Base-by-base conservation (phyloP, 176 grass and related monocot species). In the Cocos nucifera region DNA sequence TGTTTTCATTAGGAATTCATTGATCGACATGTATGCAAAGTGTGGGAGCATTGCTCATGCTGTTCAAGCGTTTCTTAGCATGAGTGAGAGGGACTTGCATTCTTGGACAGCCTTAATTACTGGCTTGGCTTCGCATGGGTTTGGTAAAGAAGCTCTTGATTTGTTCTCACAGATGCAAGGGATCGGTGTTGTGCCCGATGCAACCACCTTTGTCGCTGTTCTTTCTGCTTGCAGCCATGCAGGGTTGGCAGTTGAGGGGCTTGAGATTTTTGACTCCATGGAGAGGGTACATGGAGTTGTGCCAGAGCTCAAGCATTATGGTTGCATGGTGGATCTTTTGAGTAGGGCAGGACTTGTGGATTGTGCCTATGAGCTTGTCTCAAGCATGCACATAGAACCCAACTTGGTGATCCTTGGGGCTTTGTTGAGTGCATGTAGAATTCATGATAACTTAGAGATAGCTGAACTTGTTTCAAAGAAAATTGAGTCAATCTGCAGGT, bases 201-300 rank as follows among this genome's bases (percentile, higher is more conserved):
- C 82, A 0, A 90, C 82, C 50, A 85, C 82, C 49, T 86, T 90
- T 10, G 28, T 90, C 10, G 72, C 61, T 6, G 75, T 85, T 73
- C 79, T 90, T 4, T 82, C 82, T 67, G 87, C 87, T 54, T 86
- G 87, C 48, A 90, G 87, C 64, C 87, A 82, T 73, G 68, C 82
- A 73, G 87, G 87, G 56, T 69, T 90, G 61, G 87, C 85, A n/a
- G 65, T 79, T 52, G 75, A 85, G 57, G 82, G 82, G 57, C 73
- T 86, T 58, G 19, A 3, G 7, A 70, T 86, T 66, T 90, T 90
- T 59, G 68, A 71, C 22, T 86, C 72, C 16, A 90, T 90, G 82
- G 73, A 82, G 52, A 67, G 19, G 54, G 62, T 71, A 4, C 61
- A 77, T 49, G 79, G 64, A 17, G 60, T 86, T 22, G 30, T 58